These are phyloP conservation scores for Ascochyta rabiei DNA, from an alignment of 2,329 filamentous ascomycete species.

Conservation along the genomic window DNA sequence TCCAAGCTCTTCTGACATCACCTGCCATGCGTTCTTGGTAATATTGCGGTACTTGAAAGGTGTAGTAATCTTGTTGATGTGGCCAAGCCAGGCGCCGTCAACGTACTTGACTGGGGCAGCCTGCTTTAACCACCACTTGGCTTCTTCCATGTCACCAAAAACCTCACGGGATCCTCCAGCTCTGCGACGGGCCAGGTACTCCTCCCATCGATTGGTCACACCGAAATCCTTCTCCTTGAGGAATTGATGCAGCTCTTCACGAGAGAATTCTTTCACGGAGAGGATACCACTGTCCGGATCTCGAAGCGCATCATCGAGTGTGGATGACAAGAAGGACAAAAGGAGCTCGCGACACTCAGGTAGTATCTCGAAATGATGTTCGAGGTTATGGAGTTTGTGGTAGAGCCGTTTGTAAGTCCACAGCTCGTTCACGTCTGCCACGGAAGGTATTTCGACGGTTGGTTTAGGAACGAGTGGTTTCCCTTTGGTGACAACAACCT, in stretches of 20 bases:
- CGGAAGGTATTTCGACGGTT: background rate
- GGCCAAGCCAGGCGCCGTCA: slow-evolving; percentile 58
- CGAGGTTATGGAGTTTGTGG: slow-evolving; percentile 52
- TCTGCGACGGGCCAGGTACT: slow-evolving; percentile 45
- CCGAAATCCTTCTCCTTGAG: slow-evolving; percentile 40
- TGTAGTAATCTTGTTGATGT: slow-evolving; percentile 53
- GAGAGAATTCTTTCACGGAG: slow-evolving; percentile 39
- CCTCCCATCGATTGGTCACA: slow-evolving; percentile 42
- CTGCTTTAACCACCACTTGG: slow-evolving; percentile 50
- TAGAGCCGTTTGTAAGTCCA: slow-evolving; percentile 45
- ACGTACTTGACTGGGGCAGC: slow-evolving; percentile 55
- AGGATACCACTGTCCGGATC: slow-evolving; percentile 35
- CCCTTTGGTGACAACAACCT: background rate
- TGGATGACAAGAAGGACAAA: slow-evolving; percentile 45
- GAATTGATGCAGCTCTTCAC: slow-evolving; percentile 32
- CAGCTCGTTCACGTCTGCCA: slow-evolving; percentile 9
- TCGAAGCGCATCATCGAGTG: slow-evolving; percentile 29
- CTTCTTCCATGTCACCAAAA: slow-evolving; percentile 44
- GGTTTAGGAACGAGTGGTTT: background rate
- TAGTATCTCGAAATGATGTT: slow-evolving; percentile 46
- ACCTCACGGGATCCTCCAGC: slow-evolving; percentile 46
- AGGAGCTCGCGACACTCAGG: slow-evolving; percentile 43
- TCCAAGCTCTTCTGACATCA: slow-evolving; percentile 59
- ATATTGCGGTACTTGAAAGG: slow-evolving; percentile 49
- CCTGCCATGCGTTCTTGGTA: slow-evolving; percentile 55